A percentile compares a stretch with the other conserved stretches of the same genome.
phyloP scores from a whole-genome alignment of 1,284 basidiomycete species.

The Erythrobasidium hasegawianum region DNA sequence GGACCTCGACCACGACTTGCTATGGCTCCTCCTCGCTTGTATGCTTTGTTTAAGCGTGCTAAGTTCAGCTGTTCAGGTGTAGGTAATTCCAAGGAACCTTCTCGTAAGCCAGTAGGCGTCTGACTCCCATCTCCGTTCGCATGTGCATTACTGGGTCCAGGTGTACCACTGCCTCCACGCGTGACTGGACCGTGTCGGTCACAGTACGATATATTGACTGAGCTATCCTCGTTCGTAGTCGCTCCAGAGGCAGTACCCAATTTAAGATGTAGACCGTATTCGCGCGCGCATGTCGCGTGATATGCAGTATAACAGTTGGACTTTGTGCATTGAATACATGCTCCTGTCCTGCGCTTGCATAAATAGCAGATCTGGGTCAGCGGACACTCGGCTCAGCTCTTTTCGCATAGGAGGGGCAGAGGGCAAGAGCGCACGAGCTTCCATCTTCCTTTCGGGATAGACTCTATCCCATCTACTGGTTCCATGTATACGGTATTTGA shows the following conservation, averaged over 20 bases:
- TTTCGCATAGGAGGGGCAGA: background rate
- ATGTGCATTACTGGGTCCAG: background rate
- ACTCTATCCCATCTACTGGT: constrained; percentile 85
- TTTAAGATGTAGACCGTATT: constrained; percentile 63
- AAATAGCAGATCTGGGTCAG: constrained; percentile 67
- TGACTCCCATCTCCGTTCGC: background rate
- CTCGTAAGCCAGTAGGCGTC: constrained; percentile 2
- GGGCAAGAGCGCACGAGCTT: constrained; percentile 66
- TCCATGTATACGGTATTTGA: constrained; percentile 98
- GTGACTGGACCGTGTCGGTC: constrained; percentile 83
- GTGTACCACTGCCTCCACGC: constrained; percentile 24
- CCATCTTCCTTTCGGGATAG: constrained; percentile 87
- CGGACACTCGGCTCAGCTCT: too few species aligned
- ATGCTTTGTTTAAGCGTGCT: background rate
- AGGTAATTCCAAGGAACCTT: background rate
- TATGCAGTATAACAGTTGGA: constrained; percentile 88
- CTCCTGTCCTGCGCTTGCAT: constrained; percentile 76
- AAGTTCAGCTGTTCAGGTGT: background rate
- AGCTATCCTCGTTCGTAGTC: constrained; percentile 37
- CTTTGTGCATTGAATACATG: constrained; percentile 96
- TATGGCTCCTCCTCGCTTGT: constrained; percentile 3
- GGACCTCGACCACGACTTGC: too few species aligned
- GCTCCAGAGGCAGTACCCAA: constrained; percentile 58
- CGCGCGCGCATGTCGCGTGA: constrained; percentile 89
- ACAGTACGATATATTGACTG: constrained; percentile 68